A percentile compares a stretch with the other conserved stretches of the same genome.
These are phyloP conservation scores for Tolypocladium tropicale DNA, from an alignment of 2,329 filamentous ascomycete genomes.

Conservation along the genomic window DNA sequence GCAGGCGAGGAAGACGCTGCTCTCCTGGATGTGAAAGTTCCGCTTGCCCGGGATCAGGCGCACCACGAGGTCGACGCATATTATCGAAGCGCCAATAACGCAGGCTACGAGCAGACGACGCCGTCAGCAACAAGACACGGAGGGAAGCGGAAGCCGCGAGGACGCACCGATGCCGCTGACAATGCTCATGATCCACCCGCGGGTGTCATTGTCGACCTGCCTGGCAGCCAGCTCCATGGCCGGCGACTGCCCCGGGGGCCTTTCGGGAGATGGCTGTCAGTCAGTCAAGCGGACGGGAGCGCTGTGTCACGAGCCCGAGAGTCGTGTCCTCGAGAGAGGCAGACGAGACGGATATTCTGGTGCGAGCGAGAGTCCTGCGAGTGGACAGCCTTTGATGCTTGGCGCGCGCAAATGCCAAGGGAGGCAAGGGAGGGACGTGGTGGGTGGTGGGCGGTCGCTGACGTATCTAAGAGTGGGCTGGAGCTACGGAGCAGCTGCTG, in stretches of 20 bases:
- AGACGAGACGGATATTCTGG: not conserved
- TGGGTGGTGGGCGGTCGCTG: not conserved
- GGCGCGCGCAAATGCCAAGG: not conserved
- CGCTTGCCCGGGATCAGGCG: conserved; percentile 61
- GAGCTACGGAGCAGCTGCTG: not conserved
- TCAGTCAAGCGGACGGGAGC: not conserved
- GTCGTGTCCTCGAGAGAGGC: not conserved
- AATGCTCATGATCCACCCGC: conserved; percentile 87
- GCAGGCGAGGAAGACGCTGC: conserved; percentile 74
- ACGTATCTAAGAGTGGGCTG: not conserved
- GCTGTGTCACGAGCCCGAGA: not conserved
- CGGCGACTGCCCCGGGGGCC: not conserved
- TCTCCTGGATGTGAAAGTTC: conserved; percentile 81
- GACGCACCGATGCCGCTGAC: conserved; percentile 63
- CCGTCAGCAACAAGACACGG: conserved; percentile 2
- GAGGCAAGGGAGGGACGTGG: not conserved
- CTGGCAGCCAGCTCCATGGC: conserved; percentile 27
- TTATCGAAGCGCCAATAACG: conserved; percentile 68
- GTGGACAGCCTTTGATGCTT: not conserved
- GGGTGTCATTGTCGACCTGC: conserved; percentile 63
- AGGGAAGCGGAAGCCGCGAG: not conserved
- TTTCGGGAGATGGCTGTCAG: not conserved
- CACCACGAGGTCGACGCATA: conserved; percentile 75
- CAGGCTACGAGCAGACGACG: conserved; percentile 34
- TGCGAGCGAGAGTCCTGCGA: not conserved